Conservation (phyloP, 2,329 filamentous ascomycete species). For the Neoarthrinium moseri region DNA sequence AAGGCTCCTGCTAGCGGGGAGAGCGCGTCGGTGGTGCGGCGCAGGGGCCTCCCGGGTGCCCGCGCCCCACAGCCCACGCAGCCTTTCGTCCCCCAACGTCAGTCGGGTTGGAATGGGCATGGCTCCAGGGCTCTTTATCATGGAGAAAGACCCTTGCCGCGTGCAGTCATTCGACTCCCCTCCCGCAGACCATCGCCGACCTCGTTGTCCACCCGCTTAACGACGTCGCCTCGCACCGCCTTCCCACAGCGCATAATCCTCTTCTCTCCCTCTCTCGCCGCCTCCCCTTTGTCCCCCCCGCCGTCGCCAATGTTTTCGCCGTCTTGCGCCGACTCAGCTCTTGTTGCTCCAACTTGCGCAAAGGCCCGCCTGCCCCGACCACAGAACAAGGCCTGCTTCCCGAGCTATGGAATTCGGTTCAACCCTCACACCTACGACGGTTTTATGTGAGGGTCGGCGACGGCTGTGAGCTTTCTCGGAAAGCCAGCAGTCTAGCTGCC, state of each 20-base stretch:
- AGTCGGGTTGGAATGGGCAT: not conserved
- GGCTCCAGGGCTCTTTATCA: conserved; percentile 7
- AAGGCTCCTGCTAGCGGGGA: not conserved
- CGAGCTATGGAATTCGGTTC: conserved; percentile 31
- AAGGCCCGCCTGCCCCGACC: conserved; percentile 17
- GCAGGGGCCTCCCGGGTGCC: no score
- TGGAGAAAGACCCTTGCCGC: conserved; percentile 1
- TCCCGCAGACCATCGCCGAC: conserved; percentile 10
- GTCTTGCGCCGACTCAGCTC: conserved; percentile 22
- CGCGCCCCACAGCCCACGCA: not conserved
- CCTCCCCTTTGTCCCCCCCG: conserved; percentile 7
- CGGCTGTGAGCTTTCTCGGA: conserved; percentile 26
- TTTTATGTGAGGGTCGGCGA: conserved; percentile 29
- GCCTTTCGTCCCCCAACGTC: not conserved
- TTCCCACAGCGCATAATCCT: not conserved
- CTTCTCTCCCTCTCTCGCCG: not conserved
- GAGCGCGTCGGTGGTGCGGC: not conserved
- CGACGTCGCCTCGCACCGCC: conserved; percentile 5
- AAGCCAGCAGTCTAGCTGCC: conserved; percentile 13
- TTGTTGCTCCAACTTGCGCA: conserved; percentile 19
- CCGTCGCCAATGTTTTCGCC: conserved; percentile 28
- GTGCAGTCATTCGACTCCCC: conserved; percentile 6
- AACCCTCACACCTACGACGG: conserved; percentile 21
- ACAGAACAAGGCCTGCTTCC: conserved; percentile 11
- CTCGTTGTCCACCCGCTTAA: conserved; percentile 5